phyloP scores from a whole-genome alignment of 2,329 filamentous ascomycete species.

The Diaporthe citrichinensis region DNA sequence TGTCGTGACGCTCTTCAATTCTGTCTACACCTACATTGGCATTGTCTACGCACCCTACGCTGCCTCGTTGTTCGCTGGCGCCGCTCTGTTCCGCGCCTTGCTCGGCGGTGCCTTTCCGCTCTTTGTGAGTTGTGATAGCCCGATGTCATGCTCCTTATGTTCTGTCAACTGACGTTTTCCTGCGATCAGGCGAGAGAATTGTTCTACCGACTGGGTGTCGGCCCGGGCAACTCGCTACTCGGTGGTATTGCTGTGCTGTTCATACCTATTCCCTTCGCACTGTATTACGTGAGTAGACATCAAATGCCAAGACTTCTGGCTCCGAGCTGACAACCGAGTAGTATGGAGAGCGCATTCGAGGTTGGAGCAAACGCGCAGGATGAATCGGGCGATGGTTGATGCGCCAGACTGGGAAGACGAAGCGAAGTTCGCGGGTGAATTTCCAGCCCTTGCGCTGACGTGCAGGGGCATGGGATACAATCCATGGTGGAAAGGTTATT shows the following conservation, averaged over 20 bases:
- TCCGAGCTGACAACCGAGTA: not conserved
- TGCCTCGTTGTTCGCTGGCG: not conserved
- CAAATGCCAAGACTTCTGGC: too few relatives aligned
- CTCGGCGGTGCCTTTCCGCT: not conserved
- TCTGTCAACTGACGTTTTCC: not conserved
- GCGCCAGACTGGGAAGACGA: not conserved
- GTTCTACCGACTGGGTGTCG: not conserved
- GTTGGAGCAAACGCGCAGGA: slow-evolving; percentile 3
- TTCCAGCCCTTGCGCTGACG: not conserved
- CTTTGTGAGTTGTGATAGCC: slow-evolving; percentile 48
- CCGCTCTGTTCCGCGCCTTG: not conserved
- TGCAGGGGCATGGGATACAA: not conserved
- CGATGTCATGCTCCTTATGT: not conserved
- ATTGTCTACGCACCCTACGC: not conserved
- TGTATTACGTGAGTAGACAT: not conserved
- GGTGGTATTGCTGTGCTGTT: not conserved
- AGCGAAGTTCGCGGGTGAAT: not conserved
- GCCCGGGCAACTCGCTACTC: not conserved
- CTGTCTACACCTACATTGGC: not conserved
- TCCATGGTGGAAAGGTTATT: not conserved
- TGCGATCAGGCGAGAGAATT: not conserved
- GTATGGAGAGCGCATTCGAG: not conserved
- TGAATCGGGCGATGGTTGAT: not conserved
- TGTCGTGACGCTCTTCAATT: slow-evolving; percentile 6
- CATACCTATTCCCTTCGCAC: not conserved